These are phyloP conservation scores for Bretschneidera sinensis DNA, from an alignment of 345 rosid genomes.

Conservation along the genomic window DNA sequence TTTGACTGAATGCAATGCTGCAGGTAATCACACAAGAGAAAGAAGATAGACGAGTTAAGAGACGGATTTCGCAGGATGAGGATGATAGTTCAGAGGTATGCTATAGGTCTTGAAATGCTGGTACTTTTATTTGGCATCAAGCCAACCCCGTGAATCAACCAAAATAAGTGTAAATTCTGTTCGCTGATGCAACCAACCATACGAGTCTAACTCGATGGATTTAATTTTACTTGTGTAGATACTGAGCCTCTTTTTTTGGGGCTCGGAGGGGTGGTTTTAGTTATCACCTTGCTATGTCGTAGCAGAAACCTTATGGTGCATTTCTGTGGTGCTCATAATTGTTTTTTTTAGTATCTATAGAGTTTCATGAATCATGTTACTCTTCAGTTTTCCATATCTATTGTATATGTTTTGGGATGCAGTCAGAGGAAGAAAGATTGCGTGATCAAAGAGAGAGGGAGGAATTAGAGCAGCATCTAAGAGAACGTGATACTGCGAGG, in stretches of 20 bases:
- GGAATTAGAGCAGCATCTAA: slow-evolving; percentile 71
- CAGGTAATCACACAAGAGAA: slow-evolving; percentile 44
- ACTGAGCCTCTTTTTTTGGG: neutral
- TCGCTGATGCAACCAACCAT: neutral
- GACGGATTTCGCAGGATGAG: slow-evolving; percentile 46
- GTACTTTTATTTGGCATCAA: neutral
- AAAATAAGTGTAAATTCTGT: neutral
- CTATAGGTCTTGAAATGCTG: neutral
- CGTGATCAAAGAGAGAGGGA: slow-evolving; percentile 93
- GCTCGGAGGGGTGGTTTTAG: neutral
- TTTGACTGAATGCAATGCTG: slow-evolving; percentile 24
- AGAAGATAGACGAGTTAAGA: slow-evolving; percentile 51
- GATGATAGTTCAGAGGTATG: slow-evolving; percentile 83
- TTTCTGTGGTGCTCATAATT: neutral
- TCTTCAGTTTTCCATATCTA: slow-evolving; percentile 2
- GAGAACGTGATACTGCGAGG: slow-evolving; percentile 79
- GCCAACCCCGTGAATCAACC: neutral
- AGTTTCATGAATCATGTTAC: neutral
- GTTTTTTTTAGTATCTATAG: neutral
- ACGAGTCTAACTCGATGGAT: neutral
- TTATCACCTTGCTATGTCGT: neutral
- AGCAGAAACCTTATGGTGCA: neutral
- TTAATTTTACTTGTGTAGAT: neutral
- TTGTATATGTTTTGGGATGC: slow-evolving; percentile 18
- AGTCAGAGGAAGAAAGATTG: slow-evolving; percentile 92